These are phyloP conservation scores for Arachis stenosperma DNA, from an alignment of 306 rosid genomes.

Conservation along the genomic window DNA sequence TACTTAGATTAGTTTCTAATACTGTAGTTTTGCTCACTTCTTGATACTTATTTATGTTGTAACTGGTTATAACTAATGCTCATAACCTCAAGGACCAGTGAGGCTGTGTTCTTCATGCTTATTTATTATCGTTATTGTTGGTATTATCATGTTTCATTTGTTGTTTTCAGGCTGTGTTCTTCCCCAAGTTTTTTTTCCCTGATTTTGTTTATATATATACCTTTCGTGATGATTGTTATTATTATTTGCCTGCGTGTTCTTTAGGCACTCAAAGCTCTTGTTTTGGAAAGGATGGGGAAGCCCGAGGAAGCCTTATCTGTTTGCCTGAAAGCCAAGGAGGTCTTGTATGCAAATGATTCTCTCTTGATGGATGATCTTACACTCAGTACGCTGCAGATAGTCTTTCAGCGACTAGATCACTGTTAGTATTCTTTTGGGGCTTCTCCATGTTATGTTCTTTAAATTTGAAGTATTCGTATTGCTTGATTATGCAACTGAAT, in stretches of 20 bases:
- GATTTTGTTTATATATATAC: not conserved
- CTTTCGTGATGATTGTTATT: not conserved
- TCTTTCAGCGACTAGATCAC: constrained; percentile 84
- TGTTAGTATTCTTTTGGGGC: constrained; percentile 46
- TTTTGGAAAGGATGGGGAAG: constrained; percentile 92
- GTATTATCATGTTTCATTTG: not conserved
- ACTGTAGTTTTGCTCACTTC: not conserved
- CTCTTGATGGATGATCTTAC: constrained; percentile 91
- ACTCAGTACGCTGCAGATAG: constrained; percentile 91
- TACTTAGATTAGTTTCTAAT: not conserved
- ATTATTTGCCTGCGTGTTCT: not conserved
- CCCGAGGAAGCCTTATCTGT: constrained; percentile 76
- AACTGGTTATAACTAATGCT: not conserved
- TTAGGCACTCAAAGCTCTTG: constrained; percentile 91
- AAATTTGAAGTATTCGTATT: not conserved
- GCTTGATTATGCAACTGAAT: constrained; percentile 31
- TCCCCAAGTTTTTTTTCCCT: not conserved
- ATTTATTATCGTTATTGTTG: not conserved
- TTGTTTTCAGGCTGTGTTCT: not conserved
- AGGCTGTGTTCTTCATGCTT: not conserved
- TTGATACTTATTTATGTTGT: too few species aligned
- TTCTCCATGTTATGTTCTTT: constrained; percentile 31
- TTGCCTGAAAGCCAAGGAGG: constrained; percentile 71
- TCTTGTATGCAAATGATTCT: constrained; percentile 61
- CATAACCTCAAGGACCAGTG: not conserved